Conservation (phyloP, 2,329 filamentous ascomycete species). For the Curvularia spicifera region DNA sequence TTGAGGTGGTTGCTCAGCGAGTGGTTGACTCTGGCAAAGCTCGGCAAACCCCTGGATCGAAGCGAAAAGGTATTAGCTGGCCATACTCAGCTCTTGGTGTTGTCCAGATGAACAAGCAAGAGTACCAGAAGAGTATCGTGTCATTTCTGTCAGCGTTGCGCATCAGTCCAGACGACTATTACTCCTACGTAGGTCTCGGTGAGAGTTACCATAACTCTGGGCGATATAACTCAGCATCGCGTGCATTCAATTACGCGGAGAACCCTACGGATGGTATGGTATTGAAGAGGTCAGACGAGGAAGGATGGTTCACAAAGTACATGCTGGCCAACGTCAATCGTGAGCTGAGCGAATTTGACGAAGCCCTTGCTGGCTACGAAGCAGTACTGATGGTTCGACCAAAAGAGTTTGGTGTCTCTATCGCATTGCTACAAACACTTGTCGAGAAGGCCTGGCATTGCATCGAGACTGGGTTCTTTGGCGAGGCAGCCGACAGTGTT, state of each 20-base stretch:
- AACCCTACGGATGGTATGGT: constrained; percentile 68
- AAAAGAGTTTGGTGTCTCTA: constrained; percentile 82
- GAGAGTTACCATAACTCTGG: constrained; percentile 97
- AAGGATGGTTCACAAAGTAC: constrained; percentile 95
- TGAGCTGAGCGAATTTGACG: constrained; percentile 88
- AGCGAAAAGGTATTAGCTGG: constrained; percentile 93
- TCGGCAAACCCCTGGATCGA: constrained; percentile 87
- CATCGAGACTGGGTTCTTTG: constrained; percentile 83
- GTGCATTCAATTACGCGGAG: constrained; percentile 86
- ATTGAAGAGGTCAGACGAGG: constrained; percentile 62
- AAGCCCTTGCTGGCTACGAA: constrained; percentile 78
- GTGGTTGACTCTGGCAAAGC: constrained; percentile 95
- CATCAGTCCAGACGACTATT: constrained; percentile 84
- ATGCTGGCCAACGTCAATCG: constrained; percentile 95
- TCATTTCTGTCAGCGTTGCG: constrained; percentile 90
- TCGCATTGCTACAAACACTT: constrained; percentile 86
- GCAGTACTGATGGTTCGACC: constrained; percentile 72
- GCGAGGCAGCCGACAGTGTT: constrained; percentile 77
- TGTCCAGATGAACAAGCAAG: constrained; percentile 92
- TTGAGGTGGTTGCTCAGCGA: constrained; percentile 88
- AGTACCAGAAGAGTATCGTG: constrained; percentile 85
- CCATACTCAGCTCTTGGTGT: constrained; percentile 92
- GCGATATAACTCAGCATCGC: constrained; percentile 89
- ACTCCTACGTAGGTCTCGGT: constrained; percentile 95
- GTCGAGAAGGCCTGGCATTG: constrained; percentile 80